A percentile compares a stretch with the other conserved stretches of the same genome.
phyloP scores from a whole-genome alignment of 176 grass and related monocot genomes.

The Oryza meridionalis region DNA sequence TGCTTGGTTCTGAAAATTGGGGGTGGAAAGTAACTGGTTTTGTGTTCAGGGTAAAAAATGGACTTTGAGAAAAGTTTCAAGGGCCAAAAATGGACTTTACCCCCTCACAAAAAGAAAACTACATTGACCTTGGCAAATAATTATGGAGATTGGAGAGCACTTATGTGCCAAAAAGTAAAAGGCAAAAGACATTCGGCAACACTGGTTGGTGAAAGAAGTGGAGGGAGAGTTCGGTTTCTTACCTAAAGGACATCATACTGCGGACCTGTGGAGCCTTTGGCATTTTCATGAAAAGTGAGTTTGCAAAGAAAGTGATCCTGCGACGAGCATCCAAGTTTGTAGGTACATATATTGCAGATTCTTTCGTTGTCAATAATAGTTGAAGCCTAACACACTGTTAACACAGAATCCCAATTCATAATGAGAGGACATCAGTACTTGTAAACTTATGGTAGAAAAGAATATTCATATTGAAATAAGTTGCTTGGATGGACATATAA shows the following conservation, averaged over 20 bases:
- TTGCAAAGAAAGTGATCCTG: constrained; percentile 97
- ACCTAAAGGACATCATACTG: constrained; percentile 95
- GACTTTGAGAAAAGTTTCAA: no score
- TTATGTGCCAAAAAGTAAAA: constrained; percentile 5
- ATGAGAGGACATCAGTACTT: constrained; percentile 5
- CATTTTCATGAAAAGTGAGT: constrained; percentile 98
- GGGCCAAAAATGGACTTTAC: no score
- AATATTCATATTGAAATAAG: constrained; percentile 33
- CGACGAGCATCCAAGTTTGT: constrained; percentile 85
- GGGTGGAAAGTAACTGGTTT: no score
- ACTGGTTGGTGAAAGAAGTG: neutral
- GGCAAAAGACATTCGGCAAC: neutral
- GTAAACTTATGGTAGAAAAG: constrained; percentile 20
- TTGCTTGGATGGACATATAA: constrained; percentile 38
- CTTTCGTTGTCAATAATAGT: constrained; percentile 82
- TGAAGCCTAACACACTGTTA: constrained; percentile 82
- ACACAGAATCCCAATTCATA: constrained; percentile 23
- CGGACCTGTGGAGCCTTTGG: constrained; percentile 71
- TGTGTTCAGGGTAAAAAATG: no score
- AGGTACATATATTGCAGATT: constrained; percentile 93
- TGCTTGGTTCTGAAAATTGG: no score
- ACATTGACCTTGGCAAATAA: neutral
- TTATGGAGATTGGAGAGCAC: constrained; percentile 1
- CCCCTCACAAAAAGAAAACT: neutral
- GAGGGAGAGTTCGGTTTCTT: neutral